phyloP scores from a whole-genome alignment of 148 eudicot species.

The Diospyros lotus region DNA sequence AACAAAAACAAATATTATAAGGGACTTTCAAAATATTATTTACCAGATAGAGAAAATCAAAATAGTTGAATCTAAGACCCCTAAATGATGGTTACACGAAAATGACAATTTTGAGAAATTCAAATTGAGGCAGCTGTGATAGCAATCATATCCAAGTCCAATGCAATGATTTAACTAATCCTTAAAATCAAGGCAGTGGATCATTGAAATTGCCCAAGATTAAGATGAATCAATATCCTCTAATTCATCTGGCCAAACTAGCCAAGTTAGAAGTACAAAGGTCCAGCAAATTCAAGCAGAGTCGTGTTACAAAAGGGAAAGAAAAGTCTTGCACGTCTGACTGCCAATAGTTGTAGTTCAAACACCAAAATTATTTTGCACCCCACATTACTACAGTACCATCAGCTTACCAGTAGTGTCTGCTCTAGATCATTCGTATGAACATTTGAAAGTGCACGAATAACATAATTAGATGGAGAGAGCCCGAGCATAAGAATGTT shows the following conservation, averaged over 20 bases:
- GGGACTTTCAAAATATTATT: too few relatives aligned
- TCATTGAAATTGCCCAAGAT: neutral
- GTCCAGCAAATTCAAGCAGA: neutral
- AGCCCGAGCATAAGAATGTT: constrained; percentile 81
- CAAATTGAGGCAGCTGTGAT: neutral
- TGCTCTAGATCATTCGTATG: constrained; percentile 93
- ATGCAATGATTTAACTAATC: neutral
- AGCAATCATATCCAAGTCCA: neutral
- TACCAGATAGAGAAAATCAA: too few relatives aligned
- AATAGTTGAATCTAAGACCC: too few relatives aligned
- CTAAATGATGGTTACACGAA: neutral
- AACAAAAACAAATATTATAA: too few relatives aligned
- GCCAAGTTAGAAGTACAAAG: neutral
- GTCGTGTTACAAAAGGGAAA: neutral
- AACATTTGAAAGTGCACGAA: constrained; percentile 78
- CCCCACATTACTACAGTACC: neutral
- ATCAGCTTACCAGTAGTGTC: constrained; percentile 69
- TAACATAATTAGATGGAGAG: constrained; percentile 78
- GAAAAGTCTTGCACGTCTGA: neutral
- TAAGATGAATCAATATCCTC: neutral
- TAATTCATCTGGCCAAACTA: neutral
- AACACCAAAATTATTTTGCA: neutral
- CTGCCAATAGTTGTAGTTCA: neutral
- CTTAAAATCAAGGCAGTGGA: neutral
- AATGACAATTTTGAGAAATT: neutral